These are phyloP conservation scores for Huiozyma sinensis DNA, from an alignment of 805 yeast species.

Conservation along the genomic window DNA sequence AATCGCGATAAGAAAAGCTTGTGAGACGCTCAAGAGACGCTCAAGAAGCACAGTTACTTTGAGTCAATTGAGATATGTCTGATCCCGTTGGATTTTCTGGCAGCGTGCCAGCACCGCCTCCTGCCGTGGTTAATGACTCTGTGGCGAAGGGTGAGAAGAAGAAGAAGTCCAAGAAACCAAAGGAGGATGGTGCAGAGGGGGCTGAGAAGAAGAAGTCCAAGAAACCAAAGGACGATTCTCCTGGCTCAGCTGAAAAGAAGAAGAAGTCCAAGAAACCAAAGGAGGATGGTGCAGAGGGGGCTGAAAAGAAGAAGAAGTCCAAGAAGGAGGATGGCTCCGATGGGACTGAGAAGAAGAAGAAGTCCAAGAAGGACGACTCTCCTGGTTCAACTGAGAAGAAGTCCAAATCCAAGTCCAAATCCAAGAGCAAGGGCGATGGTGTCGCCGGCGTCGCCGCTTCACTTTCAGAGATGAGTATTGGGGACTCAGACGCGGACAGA, in stretches of 20 bases:
- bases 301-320: neutral
- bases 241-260: neutral
- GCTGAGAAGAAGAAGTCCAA: conserved; percentile 2
- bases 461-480: neutral
- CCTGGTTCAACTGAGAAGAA: neutral
- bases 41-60: neutral
- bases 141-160: conserved; percentile 3
- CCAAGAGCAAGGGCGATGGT: neutral
- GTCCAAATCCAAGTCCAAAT: neutral
- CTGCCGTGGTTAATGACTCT: neutral
- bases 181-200: neutral
- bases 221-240: neutral
- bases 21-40: neutral
- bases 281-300: neutral
- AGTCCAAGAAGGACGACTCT: neutral
- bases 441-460: neutral
- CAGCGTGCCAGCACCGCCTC: neutral
- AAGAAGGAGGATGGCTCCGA: conserved; percentile 1
- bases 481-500: neutral
- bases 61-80: neutral
- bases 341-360: neutral
- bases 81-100: no score
- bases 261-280: conserved; percentile 2
- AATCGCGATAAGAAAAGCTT: neutral
- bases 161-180: conserved; percentile 2